Base-by-base conservation (phyloP, 305 asterid genomes). In the Ilex paraguariensis region DNA sequence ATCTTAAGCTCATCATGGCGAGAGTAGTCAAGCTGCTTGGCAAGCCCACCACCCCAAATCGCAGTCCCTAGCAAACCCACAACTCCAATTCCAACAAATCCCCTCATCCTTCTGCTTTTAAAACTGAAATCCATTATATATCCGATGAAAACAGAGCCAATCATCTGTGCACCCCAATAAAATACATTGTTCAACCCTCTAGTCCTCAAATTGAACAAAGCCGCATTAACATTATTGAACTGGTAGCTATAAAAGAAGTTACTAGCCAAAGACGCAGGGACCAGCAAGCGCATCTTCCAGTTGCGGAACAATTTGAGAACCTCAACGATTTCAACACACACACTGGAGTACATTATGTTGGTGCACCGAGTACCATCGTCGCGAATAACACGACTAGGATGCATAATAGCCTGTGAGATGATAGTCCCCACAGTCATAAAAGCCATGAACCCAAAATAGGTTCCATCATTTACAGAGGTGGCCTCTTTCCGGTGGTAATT, bases 121-220 rank as follows among this genome's bases (percentile, higher is more conserved):
- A 48, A 48, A n/a, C 52, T 48, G 52, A 48, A 48, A 48, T 48
- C 52, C 28, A 21, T 21, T 21, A 21, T 21, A 21, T 21, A 21
- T 21, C 28, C 28, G 28, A 21, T 21, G 28, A 48, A n/a, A 12
- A n/a, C 52, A 4, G 52, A 48, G 6, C 52, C 52, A n/a, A 48
- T 67, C 95, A 91, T 88, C 79, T 91, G 97, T 2, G 98, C 98
- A 1, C 82, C 98, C 98, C 98, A 91, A 15, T 88, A 92, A 63
- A 89, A 85, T 17, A 88, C 74, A 21, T 87, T 92, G 77, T 88
- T 91, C 66, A 91, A 73, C 3, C 96, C 96, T n/a, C 92, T 72
- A 3, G 96, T 91, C 68, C 98, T 76, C 50, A 91, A 59, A 76
- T 82, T 88, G 63, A 91, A 91, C 76, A 91, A 59, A 31, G 48